Conservation (phyloP, 208 protist species). For the Crithidia sp. region DNA sequence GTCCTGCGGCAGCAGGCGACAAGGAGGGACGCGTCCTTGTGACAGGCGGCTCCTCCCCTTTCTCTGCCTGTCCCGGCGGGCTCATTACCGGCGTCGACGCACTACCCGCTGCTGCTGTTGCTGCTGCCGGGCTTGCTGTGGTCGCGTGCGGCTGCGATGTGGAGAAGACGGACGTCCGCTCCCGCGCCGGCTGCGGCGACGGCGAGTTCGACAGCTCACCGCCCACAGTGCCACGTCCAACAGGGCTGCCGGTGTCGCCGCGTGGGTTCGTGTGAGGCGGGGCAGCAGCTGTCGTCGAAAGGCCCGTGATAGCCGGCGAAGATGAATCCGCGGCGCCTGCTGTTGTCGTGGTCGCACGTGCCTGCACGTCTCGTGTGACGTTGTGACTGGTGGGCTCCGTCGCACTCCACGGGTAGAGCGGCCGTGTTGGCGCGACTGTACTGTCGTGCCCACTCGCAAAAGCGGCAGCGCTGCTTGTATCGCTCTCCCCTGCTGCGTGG, state of each 20-base stretch:
- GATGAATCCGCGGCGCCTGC: too few species aligned
- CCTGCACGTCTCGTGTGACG: not conserved
- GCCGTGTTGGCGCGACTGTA: not conserved
- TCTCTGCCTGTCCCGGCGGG: not conserved
- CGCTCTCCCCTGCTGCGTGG: not conserved
- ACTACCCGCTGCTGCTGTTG: not conserved
- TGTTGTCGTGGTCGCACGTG: not conserved
- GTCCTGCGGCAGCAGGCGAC: not conserved
- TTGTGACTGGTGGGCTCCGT: not conserved
- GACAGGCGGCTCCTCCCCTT: not conserved
- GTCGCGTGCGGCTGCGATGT: not conserved
- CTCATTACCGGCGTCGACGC: not conserved
- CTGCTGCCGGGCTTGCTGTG: not conserved
- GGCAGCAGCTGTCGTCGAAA: not conserved
- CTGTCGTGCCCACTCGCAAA: not conserved
- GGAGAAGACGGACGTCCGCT: not conserved
- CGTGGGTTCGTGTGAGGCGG: not conserved
- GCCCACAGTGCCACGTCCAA: not conserved
- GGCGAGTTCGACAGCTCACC: not conserved
- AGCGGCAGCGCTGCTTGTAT: too few species aligned
- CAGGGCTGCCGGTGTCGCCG: not conserved
- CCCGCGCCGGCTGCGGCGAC: not conserved
- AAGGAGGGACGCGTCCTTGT: conserved; percentile 5
- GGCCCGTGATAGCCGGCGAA: too few species aligned
- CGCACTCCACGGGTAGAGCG: conserved; percentile 9